A percentile compares a stretch with the other conserved stretches of the same genome.
These are phyloP conservation scores for Hanseniaspora taiwanica DNA, from an alignment of 805 yeast genomes.

Conservation along the genomic window DNA sequence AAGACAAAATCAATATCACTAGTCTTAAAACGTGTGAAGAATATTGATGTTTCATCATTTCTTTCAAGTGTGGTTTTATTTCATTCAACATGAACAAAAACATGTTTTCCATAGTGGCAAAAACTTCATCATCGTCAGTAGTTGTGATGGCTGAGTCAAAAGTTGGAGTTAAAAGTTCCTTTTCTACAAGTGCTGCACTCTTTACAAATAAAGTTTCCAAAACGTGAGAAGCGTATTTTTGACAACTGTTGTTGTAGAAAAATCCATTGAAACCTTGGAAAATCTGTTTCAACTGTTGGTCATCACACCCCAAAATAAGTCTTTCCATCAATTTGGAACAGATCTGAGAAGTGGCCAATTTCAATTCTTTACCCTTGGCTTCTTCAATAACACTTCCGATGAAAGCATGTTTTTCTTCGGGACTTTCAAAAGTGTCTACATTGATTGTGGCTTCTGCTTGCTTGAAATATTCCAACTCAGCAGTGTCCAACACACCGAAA, in stretches of 20 bases:
- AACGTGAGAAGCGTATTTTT: slow-evolving; percentile 89
- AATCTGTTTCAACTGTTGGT: slow-evolving; percentile 49
- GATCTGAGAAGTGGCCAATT: slow-evolving; percentile 85
- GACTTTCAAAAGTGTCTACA: slow-evolving; percentile 56
- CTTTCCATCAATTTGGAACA: slow-evolving; percentile 90
- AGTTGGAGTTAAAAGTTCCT: slow-evolving; percentile 43
- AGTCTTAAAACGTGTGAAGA: slow-evolving; percentile 81
- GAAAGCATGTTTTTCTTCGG: slow-evolving; percentile 64
- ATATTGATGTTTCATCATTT: slow-evolving; percentile 62
- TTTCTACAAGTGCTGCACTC: slow-evolving; percentile 60
- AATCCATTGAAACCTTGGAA: slow-evolving; percentile 62
- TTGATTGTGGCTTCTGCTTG: slow-evolving; percentile 82
- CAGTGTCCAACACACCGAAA: slow-evolving; percentile 75
- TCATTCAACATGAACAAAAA: slow-evolving; percentile 56
- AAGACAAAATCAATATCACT: slow-evolving; percentile 56
- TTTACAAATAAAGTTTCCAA: slow-evolving; percentile 73
- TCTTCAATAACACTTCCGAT: slow-evolving; percentile 73
- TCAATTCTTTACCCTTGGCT: slow-evolving; percentile 77
- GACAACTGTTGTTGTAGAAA: slow-evolving; percentile 63
- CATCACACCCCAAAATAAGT: slow-evolving; percentile 52
- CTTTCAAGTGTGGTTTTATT: slow-evolving; percentile 41
- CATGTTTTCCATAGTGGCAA: slow-evolving; percentile 50
- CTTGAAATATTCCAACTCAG: slow-evolving; percentile 82
- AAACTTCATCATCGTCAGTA: slow-evolving; percentile 25
- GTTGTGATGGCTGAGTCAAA: slow-evolving; percentile 24